Base-by-base conservation (phyloP, 352 stramenopile species). In the Globisporangium perplexum region DNA sequence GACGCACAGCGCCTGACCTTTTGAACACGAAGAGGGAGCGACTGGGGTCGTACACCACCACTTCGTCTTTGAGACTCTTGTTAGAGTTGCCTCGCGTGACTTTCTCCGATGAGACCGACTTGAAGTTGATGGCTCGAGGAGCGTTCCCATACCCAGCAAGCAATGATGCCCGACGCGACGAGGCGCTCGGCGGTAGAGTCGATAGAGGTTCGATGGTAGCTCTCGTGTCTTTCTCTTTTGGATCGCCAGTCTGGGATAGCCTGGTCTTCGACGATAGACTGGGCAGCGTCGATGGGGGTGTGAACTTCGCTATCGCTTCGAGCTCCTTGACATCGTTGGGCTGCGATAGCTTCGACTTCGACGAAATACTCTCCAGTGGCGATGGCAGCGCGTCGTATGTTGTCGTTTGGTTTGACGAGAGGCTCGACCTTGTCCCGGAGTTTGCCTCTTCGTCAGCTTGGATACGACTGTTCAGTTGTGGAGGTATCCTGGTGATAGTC, bases 1-100 rank as follows among this genome's bases (percentile, higher is more conserved):
- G 45, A 6, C 72, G 69, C 42, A 72, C 12, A 7, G 33, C 4
- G 12, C 58, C 55, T 14, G 36, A 58, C 17, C 26, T 38, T 11
- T 61, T 48, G 47, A 83, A 79, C 15, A 83, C 1, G 36, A 66
- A 58, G 15, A 77, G 53, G 5, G 59, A 74, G 8, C 60, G 60
- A 44, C 76, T 44, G 7, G 35, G 28, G 30, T 68, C 50, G 18
- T 36, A 47, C n/a, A 66, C 59, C n/a, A 53, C 18, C 4, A 73
- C 51, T 12, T 54, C 22, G 33, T 48, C 53, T 7, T 18, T 50
- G 22, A 22, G 14, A n/a, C 23, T 55, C n/a, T 30, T 51, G 11
- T 38, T 38, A 2, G 36, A 36, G 8, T 15, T 14, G 17, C 6
- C 28, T 2, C 17, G 44, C 7, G 23, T 31, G 22, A 53, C 12